Conservation (phyloP, 208 protist species). For the Trypanosoma congolense region DNA sequence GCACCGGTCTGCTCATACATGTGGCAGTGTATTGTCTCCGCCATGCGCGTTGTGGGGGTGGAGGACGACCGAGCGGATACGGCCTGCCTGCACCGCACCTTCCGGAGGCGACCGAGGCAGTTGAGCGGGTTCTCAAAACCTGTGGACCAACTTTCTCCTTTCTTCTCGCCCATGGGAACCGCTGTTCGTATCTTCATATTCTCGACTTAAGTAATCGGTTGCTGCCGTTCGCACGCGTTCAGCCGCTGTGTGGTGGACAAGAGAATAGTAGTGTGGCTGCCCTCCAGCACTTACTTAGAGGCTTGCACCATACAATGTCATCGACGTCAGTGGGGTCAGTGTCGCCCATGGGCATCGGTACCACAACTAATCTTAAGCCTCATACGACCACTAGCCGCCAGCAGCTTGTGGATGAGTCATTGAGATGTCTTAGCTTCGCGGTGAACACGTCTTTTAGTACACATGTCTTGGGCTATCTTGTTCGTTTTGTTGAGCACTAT, state of each 20-base stretch:
- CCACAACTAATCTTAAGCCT: background rate
- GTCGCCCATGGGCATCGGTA: background rate
- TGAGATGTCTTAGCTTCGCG: constrained; percentile 22
- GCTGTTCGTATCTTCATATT: constrained; percentile 30
- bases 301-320: constrained; percentile 12
- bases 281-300: constrained; percentile 18
- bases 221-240: constrained; percentile 9
- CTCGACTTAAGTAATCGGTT: constrained; percentile 44
- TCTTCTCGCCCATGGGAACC: constrained; percentile 6
- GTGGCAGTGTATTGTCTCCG: constrained; percentile 59
- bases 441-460: constrained; percentile 17
- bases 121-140: background rate
- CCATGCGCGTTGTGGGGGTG: constrained; percentile 19
- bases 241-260: constrained; percentile 12
- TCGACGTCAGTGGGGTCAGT: background rate
- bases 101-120: constrained; percentile 6
- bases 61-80: constrained; percentile 12
- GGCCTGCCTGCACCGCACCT: constrained; percentile 15
- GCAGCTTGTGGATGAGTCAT: constrained; percentile 14
- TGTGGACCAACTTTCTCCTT: constrained; percentile 5
- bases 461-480: constrained; percentile 34
- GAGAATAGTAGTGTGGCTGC: constrained; percentile 13
- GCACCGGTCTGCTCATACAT: constrained; percentile 34
- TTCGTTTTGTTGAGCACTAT: constrained; percentile 71
- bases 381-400: background rate